These are phyloP conservation scores for Penicillium parvum DNA, from an alignment of 495 filamentous ascomycete species.

Conservation along the genomic window DNA sequence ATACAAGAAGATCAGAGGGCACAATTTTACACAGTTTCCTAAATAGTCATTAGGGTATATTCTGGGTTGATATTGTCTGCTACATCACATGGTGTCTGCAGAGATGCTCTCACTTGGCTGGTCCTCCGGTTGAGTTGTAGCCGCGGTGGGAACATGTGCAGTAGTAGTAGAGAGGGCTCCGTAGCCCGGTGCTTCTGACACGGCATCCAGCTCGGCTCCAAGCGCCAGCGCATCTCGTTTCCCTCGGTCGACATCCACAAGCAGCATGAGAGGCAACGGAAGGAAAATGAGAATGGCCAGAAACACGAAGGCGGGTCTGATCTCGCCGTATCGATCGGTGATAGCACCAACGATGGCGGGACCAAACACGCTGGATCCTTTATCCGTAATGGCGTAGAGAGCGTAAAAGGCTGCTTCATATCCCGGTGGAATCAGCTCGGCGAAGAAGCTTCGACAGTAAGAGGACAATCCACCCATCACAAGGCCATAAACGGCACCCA, in stretches of 20 bases:
- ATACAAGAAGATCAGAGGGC: too few relatives aligned
- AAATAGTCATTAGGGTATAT: too few relatives aligned
- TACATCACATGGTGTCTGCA: too few relatives aligned
- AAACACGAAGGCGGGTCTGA: conserved; percentile 91
- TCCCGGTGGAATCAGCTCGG: conserved; percentile 87
- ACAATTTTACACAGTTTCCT: too few relatives aligned
- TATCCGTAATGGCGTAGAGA: conserved; percentile 95
- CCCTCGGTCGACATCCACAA: conserved; percentile 87
- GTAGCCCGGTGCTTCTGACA: conserved; percentile 16
- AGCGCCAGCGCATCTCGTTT: conserved; percentile 71
- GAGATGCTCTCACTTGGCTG: neutral
- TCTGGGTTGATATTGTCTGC: too few relatives aligned
- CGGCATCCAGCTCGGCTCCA: conserved; percentile 58
- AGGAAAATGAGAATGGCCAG: conserved; percentile 76
- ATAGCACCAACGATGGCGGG: conserved; percentile 90
- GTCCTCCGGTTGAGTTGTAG: neutral
- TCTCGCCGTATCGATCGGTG: conserved; percentile 84
- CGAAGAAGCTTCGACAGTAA: conserved; percentile 90
- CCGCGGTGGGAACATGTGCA: too few relatives aligned
- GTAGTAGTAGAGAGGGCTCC: conserved; percentile 17
- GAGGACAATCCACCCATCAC: conserved; percentile 90
- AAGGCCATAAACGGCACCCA: conserved; percentile 87
- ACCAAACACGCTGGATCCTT: conserved; percentile 90
- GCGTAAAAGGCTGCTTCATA: conserved; percentile 96
- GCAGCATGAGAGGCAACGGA: conserved; percentile 76